Base-by-base conservation (phyloP, 179 eudicot species). In the Patellifolia procumbens region DNA sequence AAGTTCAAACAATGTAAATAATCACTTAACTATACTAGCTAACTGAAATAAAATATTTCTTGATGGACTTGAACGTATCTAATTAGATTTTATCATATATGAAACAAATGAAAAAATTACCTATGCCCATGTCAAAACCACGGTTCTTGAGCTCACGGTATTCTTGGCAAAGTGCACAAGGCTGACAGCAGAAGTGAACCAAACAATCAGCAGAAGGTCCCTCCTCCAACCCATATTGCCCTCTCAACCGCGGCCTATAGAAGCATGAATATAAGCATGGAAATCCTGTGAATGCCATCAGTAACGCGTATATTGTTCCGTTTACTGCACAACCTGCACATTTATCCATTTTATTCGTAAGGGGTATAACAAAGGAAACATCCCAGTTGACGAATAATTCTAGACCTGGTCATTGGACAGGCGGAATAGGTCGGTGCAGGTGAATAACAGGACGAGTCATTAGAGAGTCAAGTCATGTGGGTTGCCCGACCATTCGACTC, bases 101-200 rank as follows among this genome's bases (percentile, higher is more conserved):
- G 9, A 39, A 39, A 39, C 45, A 7, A 39, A 39, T 5, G 3
- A 19, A 29, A 6, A 15, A 32, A 7, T 16, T 65, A 85, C 88
- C 88, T 42, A 85, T 82, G 68, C 82, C 80, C 86, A 83, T 80
- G 80, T 83, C 88, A 69, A 78, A 81, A 26, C 88, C 88, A n/a
- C 84, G 86, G 52, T 35, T 81, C 81, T 70, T 83, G 68, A 85
- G 84, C 72, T 85, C 84, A 4, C 88, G 74, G 32, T 83, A 76
- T 42, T 85, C 88, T 70, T 85, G 86, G 68, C 86, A 82, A 55
- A 85, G 85, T 0, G 86, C 80, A 48, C 87, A 85, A 34, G 79
- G 80, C 67, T 85, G 86, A 39, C 87, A 85, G 34, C 85, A 82
- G 56, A 70, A 85, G 49, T 85, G 86, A 34, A 85, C 88, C 75